Evolutionary conservation across 225 moss, liverwort and hornwort genomes (phyloP).

Genomic region (Marchantia polymorpha): DNA sequence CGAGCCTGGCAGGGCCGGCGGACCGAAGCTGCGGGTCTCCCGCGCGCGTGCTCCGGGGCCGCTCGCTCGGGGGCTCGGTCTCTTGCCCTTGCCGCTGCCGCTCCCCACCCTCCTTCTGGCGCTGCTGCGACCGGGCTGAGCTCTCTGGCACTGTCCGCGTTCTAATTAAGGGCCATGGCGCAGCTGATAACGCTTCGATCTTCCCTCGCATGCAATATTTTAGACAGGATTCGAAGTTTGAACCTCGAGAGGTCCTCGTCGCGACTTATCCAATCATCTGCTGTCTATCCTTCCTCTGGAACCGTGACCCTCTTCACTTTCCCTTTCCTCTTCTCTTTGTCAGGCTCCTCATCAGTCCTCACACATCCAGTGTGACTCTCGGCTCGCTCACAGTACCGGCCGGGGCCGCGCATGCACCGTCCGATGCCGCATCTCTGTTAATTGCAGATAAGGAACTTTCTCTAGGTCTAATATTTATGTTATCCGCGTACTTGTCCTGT

Average conservation of each 20-base stretch:
- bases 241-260: constrained; percentile 2
- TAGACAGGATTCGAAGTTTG: background rate
- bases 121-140: background rate
- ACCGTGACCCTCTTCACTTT: background rate
- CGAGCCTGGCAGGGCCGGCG: too few species aligned
- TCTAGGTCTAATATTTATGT: background rate
- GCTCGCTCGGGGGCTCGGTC: background rate
- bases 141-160: background rate
- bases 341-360: background rate
- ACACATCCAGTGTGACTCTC: constrained; percentile 13
- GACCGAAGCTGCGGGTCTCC: background rate
- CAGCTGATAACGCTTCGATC: constrained; percentile 8
- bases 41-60: background rate
- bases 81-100: background rate
- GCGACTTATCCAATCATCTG: constrained; percentile 6
- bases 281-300: background rate
- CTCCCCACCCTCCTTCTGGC: background rate
- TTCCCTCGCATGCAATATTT: constrained; percentile 7
- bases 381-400: background rate
- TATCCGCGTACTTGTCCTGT: constrained; percentile 8
- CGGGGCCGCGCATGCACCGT: background rate
- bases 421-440: background rate
- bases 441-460: constrained; percentile 2
- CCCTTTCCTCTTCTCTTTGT: background rate
- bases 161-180: background rate